phyloP scores from a whole-genome alignment of 371 early-diverging fungal genomes.

The Enteropsectra breve region DNA sequence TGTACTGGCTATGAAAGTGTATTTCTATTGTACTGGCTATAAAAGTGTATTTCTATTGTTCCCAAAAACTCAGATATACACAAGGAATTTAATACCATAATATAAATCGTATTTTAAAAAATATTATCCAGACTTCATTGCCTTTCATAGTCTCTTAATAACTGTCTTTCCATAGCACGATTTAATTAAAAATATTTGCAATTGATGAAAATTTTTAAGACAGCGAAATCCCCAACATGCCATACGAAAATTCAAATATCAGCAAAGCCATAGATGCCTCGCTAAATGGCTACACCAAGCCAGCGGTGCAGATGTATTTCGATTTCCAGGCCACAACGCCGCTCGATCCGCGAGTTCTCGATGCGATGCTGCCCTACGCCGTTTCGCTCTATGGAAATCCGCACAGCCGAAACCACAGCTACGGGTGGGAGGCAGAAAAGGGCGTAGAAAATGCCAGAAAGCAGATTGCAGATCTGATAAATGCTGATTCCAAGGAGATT shows the following conservation, averaged over 20 bases:
- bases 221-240: not conserved
- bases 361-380: conserved; percentile 88
- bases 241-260: not conserved
- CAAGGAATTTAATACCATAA: no score
- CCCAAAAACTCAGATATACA: no score
- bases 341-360: conserved; percentile 86
- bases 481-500: conserved; percentile 90
- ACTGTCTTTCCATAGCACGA: no score
- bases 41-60: no score
- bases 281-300: not conserved
- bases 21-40: no score
- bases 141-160: no score
- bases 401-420: conserved; percentile 87
- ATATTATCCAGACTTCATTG: no score
- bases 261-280: not conserved
- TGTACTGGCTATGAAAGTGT: no score
- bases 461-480: conserved; percentile 77
- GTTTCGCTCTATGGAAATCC: conserved; percentile 90
- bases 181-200: no score
- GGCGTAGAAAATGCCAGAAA: conserved; percentile 81
- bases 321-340: conserved; percentile 94
- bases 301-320: no score
- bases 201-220: no score
- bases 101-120: no score
- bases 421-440: conserved; percentile 92